Evolutionary conservation across 768 basidiomycete genomes (phyloP), one percentile per base, ranked within the genome.

Genomic region (Pholiota molesta): DNA sequence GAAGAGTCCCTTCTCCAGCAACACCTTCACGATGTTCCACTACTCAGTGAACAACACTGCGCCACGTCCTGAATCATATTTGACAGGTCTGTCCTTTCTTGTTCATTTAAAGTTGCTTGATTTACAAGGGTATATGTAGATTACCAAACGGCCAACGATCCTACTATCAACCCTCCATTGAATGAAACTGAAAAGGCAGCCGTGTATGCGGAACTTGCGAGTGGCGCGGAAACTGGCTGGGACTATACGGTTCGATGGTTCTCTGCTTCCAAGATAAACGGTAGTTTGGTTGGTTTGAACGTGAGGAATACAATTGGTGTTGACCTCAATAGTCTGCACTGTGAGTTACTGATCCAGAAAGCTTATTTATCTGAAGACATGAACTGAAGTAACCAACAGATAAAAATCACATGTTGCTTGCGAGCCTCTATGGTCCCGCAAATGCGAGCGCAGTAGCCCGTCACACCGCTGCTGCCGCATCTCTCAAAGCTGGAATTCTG

Each of bases 121-220:
- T 42, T 47, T 42, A 44, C 5, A 13, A n/a, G 21, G 13, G 52
- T 19, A 19, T 35, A 61, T 45, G 53, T 78, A 83, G 96, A 97
- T 75, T 97, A 93, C 66, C 66, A 75, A 16, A 93, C 92, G 0
- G 89, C 85, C n/a, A 86, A 94, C 60, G 89, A 86, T 58, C 85
- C 89, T 1, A 76, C 77, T 0, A 71, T 84, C 21, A 72, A 74
- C 21, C 79, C 86, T 1, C 74, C 86, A 8, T 75, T 94, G 57
- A 90, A 85, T 57, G 87, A 86, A 28, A 75, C 81, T 1, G 76
- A 89, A 69, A 79, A 82, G 44, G 82, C 83, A 0, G 83, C 79
- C 0, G 70, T 98, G n/a, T 97, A 95, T 68, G 83, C 90, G 6
- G 92, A 97, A 70, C 83, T 98, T 21, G 96, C 96, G 0, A 86